These are phyloP conservation scores for Septoria petroselini DNA, from an alignment of 2,329 filamentous ascomycete genomes.

Conservation along the genomic window DNA sequence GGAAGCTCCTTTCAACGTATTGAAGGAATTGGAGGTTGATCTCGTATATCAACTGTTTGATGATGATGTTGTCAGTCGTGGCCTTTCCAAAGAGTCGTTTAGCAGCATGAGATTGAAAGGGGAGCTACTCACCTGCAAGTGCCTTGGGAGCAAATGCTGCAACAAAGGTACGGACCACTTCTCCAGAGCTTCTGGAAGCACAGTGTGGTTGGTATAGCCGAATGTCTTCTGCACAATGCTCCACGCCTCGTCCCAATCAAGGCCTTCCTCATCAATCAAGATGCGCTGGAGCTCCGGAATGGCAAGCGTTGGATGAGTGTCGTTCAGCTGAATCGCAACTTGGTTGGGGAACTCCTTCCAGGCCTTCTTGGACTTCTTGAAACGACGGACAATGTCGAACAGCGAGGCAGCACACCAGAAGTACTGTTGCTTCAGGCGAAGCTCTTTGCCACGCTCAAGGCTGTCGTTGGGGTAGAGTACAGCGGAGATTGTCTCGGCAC, in stretches of 20 bases:
- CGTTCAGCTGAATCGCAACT: constrained; percentile 95
- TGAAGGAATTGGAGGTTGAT: constrained; percentile 96
- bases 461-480: constrained; percentile 98
- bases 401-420: constrained; percentile 99
- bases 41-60: constrained; percentile 85
- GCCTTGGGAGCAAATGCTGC: constrained; percentile 87
- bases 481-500: constrained; percentile 97
- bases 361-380: constrained; percentile 91
- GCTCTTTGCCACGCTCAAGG: constrained; percentile 91
- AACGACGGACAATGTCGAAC: constrained; percentile 91
- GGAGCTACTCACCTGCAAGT: constrained; percentile 52
- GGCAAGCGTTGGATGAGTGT: constrained; percentile 93
- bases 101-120: neutral
- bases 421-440: constrained; percentile 98
- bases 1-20: constrained; percentile 82
- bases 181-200: constrained; percentile 92
- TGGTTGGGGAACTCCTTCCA: constrained; percentile 94
- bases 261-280: constrained; percentile 79
- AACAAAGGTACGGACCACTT: constrained; percentile 95
- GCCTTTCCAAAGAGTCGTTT: too few relatives aligned
- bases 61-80: neutral
- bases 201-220: constrained; percentile 97
- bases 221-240: constrained; percentile 65
- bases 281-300: constrained; percentile 96
- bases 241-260: constrained; percentile 94